phyloP scores from a whole-genome alignment of 2,329 filamentous ascomycete species.

The Xenoacremonium recifei region DNA sequence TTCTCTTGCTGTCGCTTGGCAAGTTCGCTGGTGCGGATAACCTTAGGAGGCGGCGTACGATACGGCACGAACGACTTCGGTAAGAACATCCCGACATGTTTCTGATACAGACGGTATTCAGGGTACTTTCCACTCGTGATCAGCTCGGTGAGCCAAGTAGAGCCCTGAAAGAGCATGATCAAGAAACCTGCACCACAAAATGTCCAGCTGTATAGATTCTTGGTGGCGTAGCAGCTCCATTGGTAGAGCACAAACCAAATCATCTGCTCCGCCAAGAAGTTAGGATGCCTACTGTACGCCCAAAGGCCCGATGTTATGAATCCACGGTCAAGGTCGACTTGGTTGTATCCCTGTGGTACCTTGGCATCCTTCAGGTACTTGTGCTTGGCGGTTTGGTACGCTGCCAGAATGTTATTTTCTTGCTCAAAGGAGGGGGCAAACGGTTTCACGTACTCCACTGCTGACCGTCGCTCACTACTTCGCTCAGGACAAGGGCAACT shows the following conservation, averaged over 20 bases:
- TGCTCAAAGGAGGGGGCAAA: too few species aligned
- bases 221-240: constrained; percentile 77
- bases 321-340: constrained; percentile 81
- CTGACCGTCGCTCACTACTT: constrained; percentile 86
- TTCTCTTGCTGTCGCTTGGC: constrained; percentile 44
- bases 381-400: constrained; percentile 79
- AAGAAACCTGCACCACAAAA: constrained; percentile 67
- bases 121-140: constrained; percentile 82
- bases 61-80: constrained; percentile 55
- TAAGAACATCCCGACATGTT: constrained; percentile 78
- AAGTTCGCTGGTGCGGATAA: constrained; percentile 51
- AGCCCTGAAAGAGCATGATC: constrained; percentile 81
- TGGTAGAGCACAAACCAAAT: constrained; percentile 88
- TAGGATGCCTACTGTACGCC: constrained; percentile 87
- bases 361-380: constrained; percentile 72
- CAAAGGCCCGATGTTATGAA: constrained; percentile 85
- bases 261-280: constrained; percentile 88
- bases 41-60: constrained; percentile 40
- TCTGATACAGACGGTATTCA: constrained; percentile 83
- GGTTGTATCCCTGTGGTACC: constrained; percentile 62
- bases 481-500: constrained; percentile 56
- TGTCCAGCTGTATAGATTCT: constrained; percentile 75
- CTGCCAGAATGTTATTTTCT: too few species aligned
- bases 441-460: constrained; percentile 68
- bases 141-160: constrained; percentile 81